A percentile compares a stretch with the other conserved stretches of the same genome.
Evolutionary conservation across 1,284 basidiomycete species (phyloP).

Genomic region (Boletus mariae): DNA sequence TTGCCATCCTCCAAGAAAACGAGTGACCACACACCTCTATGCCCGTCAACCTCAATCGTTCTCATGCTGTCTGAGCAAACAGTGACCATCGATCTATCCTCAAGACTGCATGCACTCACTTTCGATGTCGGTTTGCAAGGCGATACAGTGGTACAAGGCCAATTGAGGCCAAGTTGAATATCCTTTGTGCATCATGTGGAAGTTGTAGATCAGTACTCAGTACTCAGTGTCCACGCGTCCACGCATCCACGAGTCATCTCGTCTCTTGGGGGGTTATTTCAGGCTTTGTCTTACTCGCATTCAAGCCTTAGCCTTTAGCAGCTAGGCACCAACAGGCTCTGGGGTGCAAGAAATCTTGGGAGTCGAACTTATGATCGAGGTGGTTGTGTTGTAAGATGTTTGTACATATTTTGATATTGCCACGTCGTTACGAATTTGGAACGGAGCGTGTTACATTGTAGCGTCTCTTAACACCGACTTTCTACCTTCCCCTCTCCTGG

Average conservation of each 20-base stretch:
- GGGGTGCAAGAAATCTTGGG: too few relatives aligned
- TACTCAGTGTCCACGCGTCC: too few relatives aligned
- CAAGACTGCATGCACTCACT: background rate
- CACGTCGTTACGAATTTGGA: conserved; percentile 28
- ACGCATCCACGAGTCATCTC: too few relatives aligned
- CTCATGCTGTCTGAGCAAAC: background rate
- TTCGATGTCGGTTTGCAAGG: too few relatives aligned
- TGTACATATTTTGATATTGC: conserved; percentile 31
- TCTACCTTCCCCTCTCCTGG: conserved; percentile 16
- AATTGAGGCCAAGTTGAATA: background rate
- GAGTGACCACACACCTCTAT: background rate
- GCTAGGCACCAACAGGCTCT: too few relatives aligned
- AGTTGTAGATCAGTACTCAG: too few relatives aligned
- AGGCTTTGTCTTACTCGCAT: too few relatives aligned
- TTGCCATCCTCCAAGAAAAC: background rate
- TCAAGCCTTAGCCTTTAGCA: too few relatives aligned
- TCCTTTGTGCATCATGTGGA: background rate
- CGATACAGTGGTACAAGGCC: background rate
- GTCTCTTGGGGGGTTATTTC: too few relatives aligned
- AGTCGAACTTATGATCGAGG: background rate
- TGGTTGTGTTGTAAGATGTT: conserved; percentile 26
- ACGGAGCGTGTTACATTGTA: conserved; percentile 16
- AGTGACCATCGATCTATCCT: background rate
- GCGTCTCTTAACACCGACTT: conserved; percentile 17
- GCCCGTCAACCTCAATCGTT: background rate